phyloP scores from a whole-genome alignment of 805 yeast genomes.

The Wickerhamomyces subpelliculosus region DNA sequence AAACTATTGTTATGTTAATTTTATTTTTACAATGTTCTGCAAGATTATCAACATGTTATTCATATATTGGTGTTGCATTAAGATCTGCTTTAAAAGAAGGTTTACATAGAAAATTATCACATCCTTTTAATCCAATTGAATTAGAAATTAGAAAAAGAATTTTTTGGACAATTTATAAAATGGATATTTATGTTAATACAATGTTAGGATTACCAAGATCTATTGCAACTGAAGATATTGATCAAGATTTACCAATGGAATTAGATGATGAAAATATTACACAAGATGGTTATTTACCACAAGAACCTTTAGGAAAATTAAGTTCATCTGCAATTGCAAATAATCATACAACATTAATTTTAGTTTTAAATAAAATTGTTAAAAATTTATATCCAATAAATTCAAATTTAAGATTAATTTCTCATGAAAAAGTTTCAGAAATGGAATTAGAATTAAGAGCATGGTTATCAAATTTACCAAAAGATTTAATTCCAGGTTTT shows the following conservation, averaged over 20 bases:
- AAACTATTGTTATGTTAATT: slow-evolving; percentile 80
- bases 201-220: slow-evolving; percentile 81
- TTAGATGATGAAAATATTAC: slow-evolving; percentile 84
- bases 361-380: slow-evolving; percentile 63
- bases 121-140: slow-evolving; percentile 65
- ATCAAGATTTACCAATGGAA: slow-evolving; percentile 80
- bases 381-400: slow-evolving; percentile 67
- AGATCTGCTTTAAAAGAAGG: slow-evolving; percentile 85
- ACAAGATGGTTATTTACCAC: slow-evolving; percentile 46
- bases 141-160: slow-evolving; percentile 77
- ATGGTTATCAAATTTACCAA: slow-evolving; percentile 70
- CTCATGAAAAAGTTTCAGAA: slow-evolving; percentile 40
- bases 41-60: slow-evolving; percentile 80
- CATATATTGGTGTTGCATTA: slow-evolving; percentile 85
- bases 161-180: slow-evolving; percentile 85
- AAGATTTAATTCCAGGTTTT: slow-evolving; percentile 62
- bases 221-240: slow-evolving; percentile 70
- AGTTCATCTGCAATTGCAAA: slow-evolving; percentile 79
- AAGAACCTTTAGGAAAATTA: slow-evolving; percentile 43
- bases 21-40: slow-evolving; percentile 88
- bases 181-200: slow-evolving; percentile 85
- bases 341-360: slow-evolving; percentile 70
- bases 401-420: slow-evolving; percentile 17
- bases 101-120: slow-evolving; percentile 61
- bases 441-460: slow-evolving; percentile 61